A percentile compares a stretch with the other conserved stretches of the same genome.
Evolutionary conservation across 352 stramenopile species (phyloP).

Genomic region (Pythium brassicae): DNA sequence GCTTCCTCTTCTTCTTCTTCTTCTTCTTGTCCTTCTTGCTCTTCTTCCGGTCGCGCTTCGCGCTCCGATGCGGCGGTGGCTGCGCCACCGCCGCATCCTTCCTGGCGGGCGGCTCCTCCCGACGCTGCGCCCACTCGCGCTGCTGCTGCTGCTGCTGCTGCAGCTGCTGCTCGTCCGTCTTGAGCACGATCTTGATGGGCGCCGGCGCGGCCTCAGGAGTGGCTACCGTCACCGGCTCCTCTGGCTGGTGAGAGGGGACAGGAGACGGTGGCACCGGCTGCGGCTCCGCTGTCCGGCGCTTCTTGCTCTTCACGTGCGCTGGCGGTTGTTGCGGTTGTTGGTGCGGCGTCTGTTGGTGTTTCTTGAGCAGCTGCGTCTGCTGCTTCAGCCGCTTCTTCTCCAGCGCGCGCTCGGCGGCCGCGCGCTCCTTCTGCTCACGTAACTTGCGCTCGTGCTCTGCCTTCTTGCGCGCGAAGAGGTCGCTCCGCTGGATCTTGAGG

Average conservation of each 20-base stretch:
- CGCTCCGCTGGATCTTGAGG: constrained; percentile 56
- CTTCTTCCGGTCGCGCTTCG: constrained; percentile 21
- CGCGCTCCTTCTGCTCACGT: constrained; percentile 25
- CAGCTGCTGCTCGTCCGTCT: constrained; percentile 1
- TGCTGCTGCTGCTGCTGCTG: neutral
- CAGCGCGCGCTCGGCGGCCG: constrained; percentile 5
- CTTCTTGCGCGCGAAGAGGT: constrained; percentile 61
- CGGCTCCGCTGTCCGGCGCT: constrained; percentile 24
- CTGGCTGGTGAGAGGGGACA: no score
- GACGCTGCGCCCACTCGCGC: neutral
- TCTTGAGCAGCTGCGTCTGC: constrained; percentile 49
- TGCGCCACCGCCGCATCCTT: neutral
- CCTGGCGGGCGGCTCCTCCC: neutral
- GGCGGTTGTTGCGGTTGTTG: no score
- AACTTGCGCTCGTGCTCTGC: constrained; percentile 30
- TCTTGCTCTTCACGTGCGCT: constrained; percentile 34
- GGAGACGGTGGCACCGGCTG: neutral
- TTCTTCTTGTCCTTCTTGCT: constrained; percentile 60
- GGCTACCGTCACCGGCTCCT: neutral
- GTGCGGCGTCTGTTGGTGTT: constrained; percentile 67
- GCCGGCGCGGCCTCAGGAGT: neutral
- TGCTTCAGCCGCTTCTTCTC: constrained; percentile 50
- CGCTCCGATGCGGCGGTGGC: neutral
- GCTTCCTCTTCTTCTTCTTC: constrained; percentile 39
- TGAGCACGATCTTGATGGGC: constrained; percentile 9